phyloP scores from a whole-genome alignment of 2,329 filamentous ascomycete genomes.

The Fusarium sp. region DNA sequence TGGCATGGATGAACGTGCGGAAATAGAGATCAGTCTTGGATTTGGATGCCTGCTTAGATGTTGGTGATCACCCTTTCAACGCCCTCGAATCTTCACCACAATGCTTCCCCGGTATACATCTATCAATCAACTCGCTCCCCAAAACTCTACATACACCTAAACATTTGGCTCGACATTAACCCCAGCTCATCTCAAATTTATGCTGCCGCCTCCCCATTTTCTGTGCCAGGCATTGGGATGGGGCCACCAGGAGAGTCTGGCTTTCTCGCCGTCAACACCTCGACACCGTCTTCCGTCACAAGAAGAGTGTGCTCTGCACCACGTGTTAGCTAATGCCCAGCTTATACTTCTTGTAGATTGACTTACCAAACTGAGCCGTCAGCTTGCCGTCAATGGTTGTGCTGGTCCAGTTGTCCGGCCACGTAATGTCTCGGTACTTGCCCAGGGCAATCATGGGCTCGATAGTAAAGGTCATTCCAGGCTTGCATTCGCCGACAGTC shows the following conservation, averaged over 20 bases:
- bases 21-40: background rate
- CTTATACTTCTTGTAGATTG: background rate
- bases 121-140: constrained; percentile 12
- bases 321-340: constrained; percentile 34
- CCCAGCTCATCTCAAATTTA: constrained; percentile 17
- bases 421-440: constrained; percentile 91
- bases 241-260: constrained; percentile 81
- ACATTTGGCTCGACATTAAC: constrained; percentile 1
- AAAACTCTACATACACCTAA: constrained; percentile 28
- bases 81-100: constrained; percentile 3
- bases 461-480: constrained; percentile 98
- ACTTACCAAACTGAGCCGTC: constrained; percentile 91
- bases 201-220: constrained; percentile 26
- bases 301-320: constrained; percentile 80
- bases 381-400: constrained; percentile 89
- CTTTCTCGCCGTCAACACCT: constrained; percentile 81
- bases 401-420: constrained; percentile 99
- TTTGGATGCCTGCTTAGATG: background rate
- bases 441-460: constrained; percentile 98
- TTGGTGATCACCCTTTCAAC: constrained; percentile 1
- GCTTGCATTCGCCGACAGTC: constrained; percentile 91
- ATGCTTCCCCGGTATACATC: constrained; percentile 8
- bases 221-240: constrained; percentile 65
- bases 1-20: background rate
- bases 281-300: constrained; percentile 85